Evolutionary conservation across 257 asterid genomes (phyloP).

Genomic region (Solanum rostratum): DNA sequence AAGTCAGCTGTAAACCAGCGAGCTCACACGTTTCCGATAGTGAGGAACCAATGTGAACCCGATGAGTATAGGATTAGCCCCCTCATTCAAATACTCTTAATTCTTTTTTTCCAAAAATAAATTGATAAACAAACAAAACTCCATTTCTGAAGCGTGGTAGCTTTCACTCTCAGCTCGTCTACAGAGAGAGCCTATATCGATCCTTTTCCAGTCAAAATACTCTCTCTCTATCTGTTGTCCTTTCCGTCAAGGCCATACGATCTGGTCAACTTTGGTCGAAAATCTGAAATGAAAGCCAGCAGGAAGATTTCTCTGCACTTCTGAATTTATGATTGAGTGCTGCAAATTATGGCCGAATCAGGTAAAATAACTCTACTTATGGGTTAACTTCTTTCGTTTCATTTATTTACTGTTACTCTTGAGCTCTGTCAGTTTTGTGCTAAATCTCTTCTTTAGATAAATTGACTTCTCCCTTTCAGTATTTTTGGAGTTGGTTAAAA

Average conservation of each 20-base stretch:
- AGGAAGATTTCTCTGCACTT: neutral
- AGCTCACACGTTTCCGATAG: neutral
- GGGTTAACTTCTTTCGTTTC: neutral
- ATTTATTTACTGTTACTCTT: neutral
- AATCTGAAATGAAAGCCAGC: neutral
- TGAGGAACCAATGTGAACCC: too few species aligned
- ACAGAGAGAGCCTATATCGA: neutral
- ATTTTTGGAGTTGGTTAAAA: neutral
- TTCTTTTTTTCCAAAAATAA: too few species aligned
- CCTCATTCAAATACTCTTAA: too few species aligned
- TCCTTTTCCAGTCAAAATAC: neutral
- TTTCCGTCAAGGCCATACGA: neutral
- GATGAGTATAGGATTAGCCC: too few species aligned
- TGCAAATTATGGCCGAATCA: neutral
- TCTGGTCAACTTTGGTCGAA: neutral
- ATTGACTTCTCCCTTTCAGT: neutral
- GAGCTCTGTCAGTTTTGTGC: neutral
- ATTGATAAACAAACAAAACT: neutral
- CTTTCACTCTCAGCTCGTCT: neutral
- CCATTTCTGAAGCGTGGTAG: neutral
- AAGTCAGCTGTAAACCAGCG: neutral
- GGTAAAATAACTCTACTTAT: neutral
- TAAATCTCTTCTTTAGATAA: neutral
- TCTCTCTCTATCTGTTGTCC: neutral
- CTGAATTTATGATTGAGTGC: neutral